Evolutionary conservation across 2,329 filamentous ascomycete species (phyloP).

Genomic region (Fonsecaea nubica): DNA sequence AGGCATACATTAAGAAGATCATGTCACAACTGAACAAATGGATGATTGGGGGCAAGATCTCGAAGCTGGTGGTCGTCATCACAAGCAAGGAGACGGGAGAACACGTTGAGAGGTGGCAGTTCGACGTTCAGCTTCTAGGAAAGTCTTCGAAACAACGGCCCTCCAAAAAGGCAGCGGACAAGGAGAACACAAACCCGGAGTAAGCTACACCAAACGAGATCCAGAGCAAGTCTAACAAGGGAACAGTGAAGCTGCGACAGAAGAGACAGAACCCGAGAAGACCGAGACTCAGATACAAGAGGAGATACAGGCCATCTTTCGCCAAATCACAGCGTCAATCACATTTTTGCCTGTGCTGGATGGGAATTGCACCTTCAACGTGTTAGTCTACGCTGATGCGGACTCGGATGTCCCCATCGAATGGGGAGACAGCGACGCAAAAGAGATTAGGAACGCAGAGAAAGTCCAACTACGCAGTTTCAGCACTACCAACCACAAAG

Average conservation of each 20-base stretch:
- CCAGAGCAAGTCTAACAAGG: conserved; percentile 16
- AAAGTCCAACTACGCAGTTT: conserved; percentile 95
- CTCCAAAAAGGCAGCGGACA: conserved; percentile 61
- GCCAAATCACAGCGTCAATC: conserved; percentile 96
- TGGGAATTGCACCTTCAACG: conserved; percentile 97
- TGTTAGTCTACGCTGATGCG: conserved; percentile 95
- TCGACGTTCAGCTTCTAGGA: conserved; percentile 76
- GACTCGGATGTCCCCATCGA: conserved; percentile 96
- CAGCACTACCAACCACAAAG: conserved; percentile 90
- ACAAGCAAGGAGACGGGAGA: conserved; percentile 97
- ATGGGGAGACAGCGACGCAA: conserved; percentile 98
- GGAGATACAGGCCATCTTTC: conserved; percentile 95
- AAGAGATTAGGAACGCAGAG: conserved; percentile 93
- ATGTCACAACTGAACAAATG: conserved; percentile 97
- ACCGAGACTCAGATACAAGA: conserved; percentile 92
- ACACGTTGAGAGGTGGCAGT: conserved; percentile 96
- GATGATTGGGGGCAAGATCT: conserved; percentile 97
- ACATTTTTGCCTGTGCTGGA: conserved; percentile 94
- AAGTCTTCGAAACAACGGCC: conserved; percentile 58
- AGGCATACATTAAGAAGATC: conserved; percentile 99
- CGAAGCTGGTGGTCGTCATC: conserved; percentile 94
- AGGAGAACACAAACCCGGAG: conserved; percentile 71
- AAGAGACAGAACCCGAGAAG: conserved; percentile 65
- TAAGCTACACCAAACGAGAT: conserved; percentile 46
- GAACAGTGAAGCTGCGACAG: conserved; percentile 42